Percentiles rank a stretch among this genome's conserved stretches.
Conservation (phyloP, 768 basidiomycete genomes). For the Clathrus columnatus region DNA sequence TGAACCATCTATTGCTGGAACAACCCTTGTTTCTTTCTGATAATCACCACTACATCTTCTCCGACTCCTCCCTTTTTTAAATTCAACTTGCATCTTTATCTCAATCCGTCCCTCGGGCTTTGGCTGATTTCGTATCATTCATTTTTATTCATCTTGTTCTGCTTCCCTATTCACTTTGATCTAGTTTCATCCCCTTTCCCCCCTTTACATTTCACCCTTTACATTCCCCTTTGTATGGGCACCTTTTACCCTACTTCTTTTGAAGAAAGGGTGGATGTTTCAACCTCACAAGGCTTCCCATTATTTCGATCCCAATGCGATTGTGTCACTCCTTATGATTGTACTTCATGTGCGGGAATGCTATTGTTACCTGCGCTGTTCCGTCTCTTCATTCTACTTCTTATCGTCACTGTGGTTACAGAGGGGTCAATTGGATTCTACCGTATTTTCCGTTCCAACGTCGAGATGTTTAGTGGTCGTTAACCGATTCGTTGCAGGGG, state of each 20-base stretch:
- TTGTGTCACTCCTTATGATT: too few relatives aligned
- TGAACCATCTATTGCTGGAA: conserved; percentile 1
- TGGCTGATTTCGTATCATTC: neutral
- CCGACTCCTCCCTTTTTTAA: neutral
- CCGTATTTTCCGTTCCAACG: neutral
- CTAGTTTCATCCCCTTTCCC: neutral
- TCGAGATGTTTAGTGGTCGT: neutral
- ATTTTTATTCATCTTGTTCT: neutral
- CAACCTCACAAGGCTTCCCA: too few relatives aligned
- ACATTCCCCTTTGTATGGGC: neutral
- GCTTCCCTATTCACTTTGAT: neutral
- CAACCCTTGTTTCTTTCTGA: neutral
- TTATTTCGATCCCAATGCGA: neutral
- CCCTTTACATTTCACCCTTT: neutral
- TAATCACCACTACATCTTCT: neutral
- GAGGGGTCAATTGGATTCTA: neutral
- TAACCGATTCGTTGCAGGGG: neutral
- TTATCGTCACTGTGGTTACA: neutral
- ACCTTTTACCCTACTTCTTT: too few relatives aligned
- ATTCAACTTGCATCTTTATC: neutral
- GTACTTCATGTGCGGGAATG: too few relatives aligned
- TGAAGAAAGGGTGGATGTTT: too few relatives aligned
- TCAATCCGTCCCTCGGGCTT: neutral
- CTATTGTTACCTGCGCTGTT: neutral
- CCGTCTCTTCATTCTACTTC: neutral